Conservation (phyloP, 202 grass and related monocot species). For the Schoenoplectus triqueter region DNA sequence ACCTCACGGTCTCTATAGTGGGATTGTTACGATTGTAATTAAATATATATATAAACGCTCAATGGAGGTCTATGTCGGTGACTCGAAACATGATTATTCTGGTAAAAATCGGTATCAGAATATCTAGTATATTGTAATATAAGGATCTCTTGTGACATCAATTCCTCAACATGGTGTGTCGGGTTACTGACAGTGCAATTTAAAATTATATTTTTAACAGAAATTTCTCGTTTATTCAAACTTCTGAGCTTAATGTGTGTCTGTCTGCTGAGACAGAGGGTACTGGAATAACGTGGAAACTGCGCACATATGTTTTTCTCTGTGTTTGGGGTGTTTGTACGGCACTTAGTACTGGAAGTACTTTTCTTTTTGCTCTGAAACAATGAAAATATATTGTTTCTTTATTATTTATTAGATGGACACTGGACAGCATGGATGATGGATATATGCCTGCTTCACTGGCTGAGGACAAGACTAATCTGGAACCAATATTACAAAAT, state of each 20-base stretch:
- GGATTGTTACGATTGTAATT: background rate
- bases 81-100: background rate
- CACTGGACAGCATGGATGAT: background rate
- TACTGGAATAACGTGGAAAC: background rate
- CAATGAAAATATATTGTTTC: background rate
- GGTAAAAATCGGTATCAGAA: background rate
- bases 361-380: background rate
- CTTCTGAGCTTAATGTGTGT: background rate
- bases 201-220: background rate
- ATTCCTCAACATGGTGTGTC: background rate
- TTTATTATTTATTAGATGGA: background rate
- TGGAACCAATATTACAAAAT: background rate
- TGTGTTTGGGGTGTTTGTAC: background rate
- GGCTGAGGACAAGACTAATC: background rate
- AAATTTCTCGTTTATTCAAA: background rate
- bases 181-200: background rate
- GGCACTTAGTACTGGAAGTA: background rate
- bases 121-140: background rate
- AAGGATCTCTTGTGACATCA: background rate
- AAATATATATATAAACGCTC: no score
- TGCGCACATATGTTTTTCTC: background rate
- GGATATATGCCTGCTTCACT: background rate
- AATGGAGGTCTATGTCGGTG: background rate
- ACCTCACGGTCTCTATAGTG: background rate
- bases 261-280: background rate